Evolutionary conservation across 2,329 filamentous ascomycete species (phyloP).

Genomic region (Mycosphaerella sp.): DNA sequence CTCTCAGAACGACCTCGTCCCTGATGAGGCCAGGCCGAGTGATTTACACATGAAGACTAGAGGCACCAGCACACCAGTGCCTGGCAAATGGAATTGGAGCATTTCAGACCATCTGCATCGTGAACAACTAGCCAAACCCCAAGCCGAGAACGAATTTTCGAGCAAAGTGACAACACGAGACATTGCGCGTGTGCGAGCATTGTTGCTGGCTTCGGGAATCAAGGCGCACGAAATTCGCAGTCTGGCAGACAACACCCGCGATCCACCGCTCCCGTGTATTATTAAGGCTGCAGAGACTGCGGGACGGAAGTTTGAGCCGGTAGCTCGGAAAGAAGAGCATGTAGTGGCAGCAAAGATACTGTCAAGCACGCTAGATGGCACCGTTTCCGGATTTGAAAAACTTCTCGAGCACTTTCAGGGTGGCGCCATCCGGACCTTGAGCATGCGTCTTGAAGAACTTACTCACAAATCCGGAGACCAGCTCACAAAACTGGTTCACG

Average conservation of each 20-base stretch:
- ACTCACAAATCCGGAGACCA: constrained; percentile 44
- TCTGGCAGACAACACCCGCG: constrained; percentile 49
- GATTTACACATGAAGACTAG: constrained; percentile 5
- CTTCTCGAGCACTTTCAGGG: constrained; percentile 47
- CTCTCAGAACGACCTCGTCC: constrained; percentile 33
- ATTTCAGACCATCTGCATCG: constrained; percentile 44
- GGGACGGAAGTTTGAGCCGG: constrained; percentile 39
- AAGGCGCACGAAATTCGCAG: constrained; percentile 76
- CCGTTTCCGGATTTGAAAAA: constrained; percentile 39
- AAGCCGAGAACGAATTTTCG: constrained; percentile 30
- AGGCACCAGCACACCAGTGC: constrained; percentile 3
- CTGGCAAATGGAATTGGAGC: constrained; percentile 49
- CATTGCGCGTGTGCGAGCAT: constrained; percentile 66
- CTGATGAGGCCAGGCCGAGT: constrained; percentile 6
- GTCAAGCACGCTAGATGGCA: constrained; percentile 42
- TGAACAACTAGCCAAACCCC: constrained; percentile 29
- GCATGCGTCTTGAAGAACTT: constrained; percentile 38
- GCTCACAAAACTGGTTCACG: constrained; percentile 55
- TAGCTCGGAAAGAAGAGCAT: constrained; percentile 47
- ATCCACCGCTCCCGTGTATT: constrained; percentile 33
- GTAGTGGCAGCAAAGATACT: constrained; percentile 49
- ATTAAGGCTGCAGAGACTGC: constrained; percentile 35
- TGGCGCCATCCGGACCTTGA: constrained; percentile 41
- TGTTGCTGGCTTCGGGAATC: constrained; percentile 78
- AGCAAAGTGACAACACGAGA: constrained; percentile 60